Evolutionary conservation across 129 eudicot species (phyloP).

Genomic region (Helianthus annuus): HanXRQr2.0-SUNRISE NC_035444.2:81801745-81802244

Average conservation of each 20-base stretch:
- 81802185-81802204: too few species aligned
- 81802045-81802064: background rate
- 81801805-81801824: slow-evolving; percentile 48
- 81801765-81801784: slow-evolving; percentile 78
- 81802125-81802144: background rate
- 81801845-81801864: slow-evolving; percentile 66
- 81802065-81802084: background rate
- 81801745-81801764: slow-evolving; percentile 26
- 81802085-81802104: background rate
- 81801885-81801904: slow-evolving; percentile 45
- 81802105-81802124: background rate
- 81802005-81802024: too few species aligned
- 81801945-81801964: too few species aligned
- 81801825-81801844: slow-evolving; percentile 59
- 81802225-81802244: too few species aligned
- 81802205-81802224: too few species aligned
- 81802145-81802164: background rate
- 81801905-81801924: slow-evolving; percentile 8
- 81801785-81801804: slow-evolving; percentile 51
- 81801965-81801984: too few species aligned
- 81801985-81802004: too few species aligned
- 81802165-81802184: too few species aligned
- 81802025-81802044: background rate
- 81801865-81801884: slow-evolving; percentile 44
- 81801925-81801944: too few species aligned